These are phyloP conservation scores for Talaromyces sp. DNA, from an alignment of 2,329 filamentous ascomycete genomes.

Conservation along the genomic window DNA sequence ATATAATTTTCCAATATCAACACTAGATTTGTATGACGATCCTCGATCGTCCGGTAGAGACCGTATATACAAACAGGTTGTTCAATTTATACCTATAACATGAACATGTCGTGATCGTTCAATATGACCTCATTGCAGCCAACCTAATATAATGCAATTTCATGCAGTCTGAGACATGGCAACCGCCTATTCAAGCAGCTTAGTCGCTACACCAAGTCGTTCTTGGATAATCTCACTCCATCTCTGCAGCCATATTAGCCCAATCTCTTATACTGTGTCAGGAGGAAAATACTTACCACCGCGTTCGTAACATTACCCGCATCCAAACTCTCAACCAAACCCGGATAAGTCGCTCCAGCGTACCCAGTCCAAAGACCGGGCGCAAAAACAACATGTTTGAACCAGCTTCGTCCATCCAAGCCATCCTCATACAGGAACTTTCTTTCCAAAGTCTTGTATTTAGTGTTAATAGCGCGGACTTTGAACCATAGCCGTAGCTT, in stretches of 20 bases:
- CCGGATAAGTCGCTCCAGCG: constrained; percentile 67
- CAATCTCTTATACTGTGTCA: neutral
- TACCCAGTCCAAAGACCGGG: constrained; percentile 92
- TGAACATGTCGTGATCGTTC: too few relatives aligned
- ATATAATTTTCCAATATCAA: neutral
- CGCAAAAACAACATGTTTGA: constrained; percentile 93
- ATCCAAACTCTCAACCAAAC: constrained; percentile 62
- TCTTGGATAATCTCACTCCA: constrained; percentile 41
- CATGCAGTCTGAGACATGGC: neutral
- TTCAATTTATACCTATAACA: too few relatives aligned
- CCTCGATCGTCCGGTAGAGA: neutral
- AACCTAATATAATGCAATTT: neutral
- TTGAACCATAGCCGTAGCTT: constrained; percentile 63
- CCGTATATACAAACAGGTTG: neutral
- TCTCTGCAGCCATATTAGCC: constrained; percentile 33
- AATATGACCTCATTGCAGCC: too few relatives aligned
- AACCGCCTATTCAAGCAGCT: constrained; percentile 25
- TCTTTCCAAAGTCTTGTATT: constrained; percentile 82
- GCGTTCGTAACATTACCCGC: constrained; percentile 48
- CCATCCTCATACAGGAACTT: constrained; percentile 74
- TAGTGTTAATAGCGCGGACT: constrained; percentile 68
- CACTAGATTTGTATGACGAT: neutral
- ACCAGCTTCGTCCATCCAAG: constrained; percentile 79
- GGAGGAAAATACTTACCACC: constrained; percentile 48
- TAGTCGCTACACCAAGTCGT: constrained; percentile 35